phyloP scores from a whole-genome alignment of 2,329 filamentous ascomycete genomes.

The Ophiocordyceps camponoti-leonardi region DNA sequence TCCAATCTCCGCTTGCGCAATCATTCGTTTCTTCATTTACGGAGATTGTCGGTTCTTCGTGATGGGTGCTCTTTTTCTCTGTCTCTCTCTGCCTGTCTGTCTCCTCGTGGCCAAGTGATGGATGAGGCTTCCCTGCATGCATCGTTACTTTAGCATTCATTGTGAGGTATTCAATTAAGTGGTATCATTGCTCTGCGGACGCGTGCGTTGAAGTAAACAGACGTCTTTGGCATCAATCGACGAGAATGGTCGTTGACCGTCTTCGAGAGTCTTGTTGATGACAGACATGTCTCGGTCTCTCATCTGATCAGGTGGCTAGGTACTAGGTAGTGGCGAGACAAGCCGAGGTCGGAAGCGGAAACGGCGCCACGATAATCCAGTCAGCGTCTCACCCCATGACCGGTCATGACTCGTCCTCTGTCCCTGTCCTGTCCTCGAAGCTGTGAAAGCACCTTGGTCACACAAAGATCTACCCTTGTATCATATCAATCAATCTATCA shows the following conservation, averaged over 20 bases:
- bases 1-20: too few species aligned
- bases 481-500: neutral
- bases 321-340: too few species aligned
- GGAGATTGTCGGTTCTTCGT: neutral
- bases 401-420: too few species aligned
- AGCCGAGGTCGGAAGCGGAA: neutral
- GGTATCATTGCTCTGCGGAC: neutral
- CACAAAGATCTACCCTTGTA: neutral
- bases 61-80: neutral
- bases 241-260: too few species aligned
- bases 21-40: too few species aligned
- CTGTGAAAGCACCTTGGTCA: neutral
- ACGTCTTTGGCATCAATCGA: too few species aligned
- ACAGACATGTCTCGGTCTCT: too few species aligned
- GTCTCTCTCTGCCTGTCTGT: too few species aligned
- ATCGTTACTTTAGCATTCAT: neutral
- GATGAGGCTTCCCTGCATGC: too few species aligned
- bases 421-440: neutral
- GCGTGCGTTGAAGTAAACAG: neutral
- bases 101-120: too few species aligned
- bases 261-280: too few species aligned
- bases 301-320: too few species aligned
- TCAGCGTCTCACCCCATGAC: constrained; percentile 8
- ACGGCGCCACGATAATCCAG: neutral
- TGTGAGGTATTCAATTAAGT: neutral